Percentiles rank a stretch among this genome's conserved stretches.
Evolutionary conservation across 2,329 filamentous ascomycete genomes (phyloP).

Genomic region (Trichoderma sp.): DNA sequence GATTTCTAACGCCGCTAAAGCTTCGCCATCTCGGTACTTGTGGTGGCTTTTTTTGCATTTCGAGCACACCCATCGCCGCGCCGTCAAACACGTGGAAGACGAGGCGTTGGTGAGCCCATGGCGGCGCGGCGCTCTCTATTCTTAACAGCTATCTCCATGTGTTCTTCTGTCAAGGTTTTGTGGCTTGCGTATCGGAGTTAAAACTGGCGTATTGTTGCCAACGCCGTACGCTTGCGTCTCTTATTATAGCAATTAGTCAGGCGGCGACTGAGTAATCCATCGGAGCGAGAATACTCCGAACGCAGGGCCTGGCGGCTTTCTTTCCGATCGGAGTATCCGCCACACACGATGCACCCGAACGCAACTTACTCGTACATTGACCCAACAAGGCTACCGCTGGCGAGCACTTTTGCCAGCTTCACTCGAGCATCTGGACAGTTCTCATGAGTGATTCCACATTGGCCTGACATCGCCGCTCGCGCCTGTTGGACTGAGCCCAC

Average conservation of each 20-base stretch:
- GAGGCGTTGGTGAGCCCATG: slow-evolving; percentile 3
- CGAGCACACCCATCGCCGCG: neutral
- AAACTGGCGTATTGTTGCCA: neutral
- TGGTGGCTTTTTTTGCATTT: neutral
- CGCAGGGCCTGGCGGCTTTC: neutral
- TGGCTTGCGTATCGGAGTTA: neutral
- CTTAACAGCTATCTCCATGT: neutral
- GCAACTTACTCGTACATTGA: neutral
- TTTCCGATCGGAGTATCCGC: slow-evolving; percentile 14
- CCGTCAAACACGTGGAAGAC: slow-evolving; percentile 13
- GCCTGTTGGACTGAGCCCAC: neutral
- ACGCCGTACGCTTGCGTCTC: neutral
- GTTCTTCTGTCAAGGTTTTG: neutral
- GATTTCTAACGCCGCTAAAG: neutral
- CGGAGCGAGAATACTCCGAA: neutral
- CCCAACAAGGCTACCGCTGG: slow-evolving; percentile 20
- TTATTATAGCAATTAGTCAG: neutral
- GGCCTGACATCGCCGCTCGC: neutral
- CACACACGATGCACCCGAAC: neutral
- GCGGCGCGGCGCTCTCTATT: neutral
- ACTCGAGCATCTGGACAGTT: neutral
- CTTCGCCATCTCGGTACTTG: neutral
- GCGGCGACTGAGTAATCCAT: neutral
- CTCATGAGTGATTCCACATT: neutral
- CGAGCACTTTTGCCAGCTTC: neutral